Evolutionary conservation across 306 rosid genomes (phyloP).

Genomic region (Corylus heterophylla): DNA sequence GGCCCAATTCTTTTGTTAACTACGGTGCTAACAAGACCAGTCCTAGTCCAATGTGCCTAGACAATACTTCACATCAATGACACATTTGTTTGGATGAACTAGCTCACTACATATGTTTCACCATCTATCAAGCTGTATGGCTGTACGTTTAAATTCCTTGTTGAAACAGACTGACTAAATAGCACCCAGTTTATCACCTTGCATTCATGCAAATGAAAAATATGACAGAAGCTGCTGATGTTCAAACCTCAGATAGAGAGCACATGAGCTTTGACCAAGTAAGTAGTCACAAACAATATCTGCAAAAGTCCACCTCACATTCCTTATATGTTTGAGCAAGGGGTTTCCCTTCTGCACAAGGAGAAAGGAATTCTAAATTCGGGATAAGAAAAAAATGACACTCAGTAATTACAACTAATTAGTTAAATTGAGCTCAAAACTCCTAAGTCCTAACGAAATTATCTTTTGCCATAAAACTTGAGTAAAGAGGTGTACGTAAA

Average conservation of each 20-base stretch:
- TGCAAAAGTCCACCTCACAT: constrained; percentile 90
- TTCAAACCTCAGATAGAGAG: constrained; percentile 85
- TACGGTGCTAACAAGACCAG: not conserved
- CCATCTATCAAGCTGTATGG: not conserved
- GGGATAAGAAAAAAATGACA: not conserved
- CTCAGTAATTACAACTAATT: not conserved
- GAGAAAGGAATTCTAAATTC: not conserved
- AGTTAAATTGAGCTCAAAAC: not conserved
- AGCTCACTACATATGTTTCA: not conserved
- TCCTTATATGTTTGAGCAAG: constrained; percentile 89
- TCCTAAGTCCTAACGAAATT: not conserved
- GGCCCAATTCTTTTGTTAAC: not conserved
- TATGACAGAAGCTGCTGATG: constrained; percentile 3
- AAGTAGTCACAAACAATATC: constrained; percentile 87
- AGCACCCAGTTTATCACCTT: not conserved
- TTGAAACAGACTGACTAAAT: constrained; percentile 10
- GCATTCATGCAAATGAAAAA: constrained; percentile 13
- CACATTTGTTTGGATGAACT: constrained; percentile 5
- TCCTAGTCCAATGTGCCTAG: not conserved
- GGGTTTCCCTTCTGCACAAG: constrained; percentile 83
- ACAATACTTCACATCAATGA: constrained; percentile 3
- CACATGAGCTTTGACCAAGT: constrained; percentile 89
- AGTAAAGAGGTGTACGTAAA: not conserved
- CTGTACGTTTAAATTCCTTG: not conserved
- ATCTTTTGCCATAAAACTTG: not conserved